A percentile compares a stretch with the other conserved stretches of the same genome.
Conservation (phyloP, 306 rosid species). For the Trichosanthes cucumerina region DNA sequence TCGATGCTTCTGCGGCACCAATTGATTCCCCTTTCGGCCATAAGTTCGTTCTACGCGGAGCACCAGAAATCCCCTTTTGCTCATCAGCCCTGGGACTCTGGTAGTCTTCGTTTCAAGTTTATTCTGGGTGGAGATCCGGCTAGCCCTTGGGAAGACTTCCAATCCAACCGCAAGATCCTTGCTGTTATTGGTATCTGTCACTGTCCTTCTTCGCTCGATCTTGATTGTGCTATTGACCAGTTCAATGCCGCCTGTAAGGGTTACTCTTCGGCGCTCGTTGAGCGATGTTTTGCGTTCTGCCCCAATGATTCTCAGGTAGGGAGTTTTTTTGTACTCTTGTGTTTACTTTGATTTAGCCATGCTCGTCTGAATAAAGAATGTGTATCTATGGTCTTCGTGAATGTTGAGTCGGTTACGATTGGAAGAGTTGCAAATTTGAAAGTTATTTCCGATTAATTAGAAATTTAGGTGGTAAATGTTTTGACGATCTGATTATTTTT, state of each 20-base stretch:
- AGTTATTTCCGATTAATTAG: not conserved
- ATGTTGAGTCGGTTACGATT: not conserved
- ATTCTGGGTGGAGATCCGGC: constrained; percentile 76
- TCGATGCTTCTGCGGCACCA: constrained; percentile 75
- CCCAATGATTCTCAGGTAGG: constrained; percentile 80
- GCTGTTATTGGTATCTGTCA: constrained; percentile 78
- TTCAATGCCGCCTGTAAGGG: constrained; percentile 41
- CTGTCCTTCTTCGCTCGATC: constrained; percentile 91
- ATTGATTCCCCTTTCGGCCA: constrained; percentile 72
- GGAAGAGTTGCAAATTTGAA: not conserved
- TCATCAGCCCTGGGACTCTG: constrained; percentile 87
- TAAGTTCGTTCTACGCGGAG: constrained; percentile 80
- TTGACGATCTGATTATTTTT: not conserved
- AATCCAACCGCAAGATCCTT: constrained; percentile 78
- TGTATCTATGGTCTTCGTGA: not conserved
- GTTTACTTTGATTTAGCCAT: not conserved
- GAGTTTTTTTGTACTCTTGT: not conserved
- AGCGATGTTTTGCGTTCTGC: constrained; percentile 82
- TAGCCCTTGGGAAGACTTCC: constrained; percentile 94
- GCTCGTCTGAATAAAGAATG: not conserved
- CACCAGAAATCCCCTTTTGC: constrained; percentile 93
- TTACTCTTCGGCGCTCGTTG: constrained; percentile 62
- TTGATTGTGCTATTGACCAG: constrained; percentile 35
- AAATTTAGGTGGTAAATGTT: not conserved
- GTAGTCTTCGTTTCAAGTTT: constrained; percentile 73